A percentile compares a stretch with the other conserved stretches of the same genome.
phyloP scores from a whole-genome alignment of 2,329 filamentous ascomycete species.

The Aspergillus floridensis region DNA sequence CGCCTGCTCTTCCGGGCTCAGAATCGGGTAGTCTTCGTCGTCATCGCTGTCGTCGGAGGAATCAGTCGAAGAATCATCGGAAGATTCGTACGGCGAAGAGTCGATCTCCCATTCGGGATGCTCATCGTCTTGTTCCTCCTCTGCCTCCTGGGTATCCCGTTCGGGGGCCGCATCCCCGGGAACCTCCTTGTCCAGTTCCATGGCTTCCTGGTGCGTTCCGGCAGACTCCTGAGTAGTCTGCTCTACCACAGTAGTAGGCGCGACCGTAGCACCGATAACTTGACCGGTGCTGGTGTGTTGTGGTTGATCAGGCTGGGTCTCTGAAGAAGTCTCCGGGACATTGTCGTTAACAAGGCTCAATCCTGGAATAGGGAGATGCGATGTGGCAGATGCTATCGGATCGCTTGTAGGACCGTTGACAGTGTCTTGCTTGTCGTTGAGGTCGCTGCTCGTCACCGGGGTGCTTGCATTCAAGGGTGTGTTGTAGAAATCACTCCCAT shows the following conservation, averaged over 20 bases:
- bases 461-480: constrained; percentile 34
- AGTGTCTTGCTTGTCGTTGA: constrained; percentile 4
- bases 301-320: constrained; percentile 4
- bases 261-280: neutral
- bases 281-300: constrained; percentile 1
- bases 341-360: constrained; percentile 33
- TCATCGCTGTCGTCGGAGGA: constrained; percentile 56
- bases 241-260: constrained; percentile 2
- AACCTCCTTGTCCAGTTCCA: constrained; percentile 27
- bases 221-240: constrained; percentile 8
- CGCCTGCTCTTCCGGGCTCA: constrained; percentile 79
- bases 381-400: constrained; percentile 15
- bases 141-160: constrained; percentile 11
- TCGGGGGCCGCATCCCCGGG: constrained; percentile 7
- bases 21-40: constrained; percentile 64
- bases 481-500: constrained; percentile 45
- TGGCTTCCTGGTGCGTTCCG: constrained; percentile 19
- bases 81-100: constrained; percentile 70
- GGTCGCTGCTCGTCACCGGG: constrained; percentile 18
- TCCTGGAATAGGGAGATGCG: constrained; percentile 34
- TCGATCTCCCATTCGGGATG: constrained; percentile 82
- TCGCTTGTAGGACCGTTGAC: constrained; percentile 13
- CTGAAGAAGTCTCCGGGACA: constrained; percentile 13
- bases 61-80: constrained; percentile 59
- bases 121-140: constrained; percentile 44